A percentile compares a stretch with the other conserved stretches of the same genome.
Evolutionary conservation across 768 basidiomycete species (phyloP).

Genomic region (Podaxis sp.): DNA sequence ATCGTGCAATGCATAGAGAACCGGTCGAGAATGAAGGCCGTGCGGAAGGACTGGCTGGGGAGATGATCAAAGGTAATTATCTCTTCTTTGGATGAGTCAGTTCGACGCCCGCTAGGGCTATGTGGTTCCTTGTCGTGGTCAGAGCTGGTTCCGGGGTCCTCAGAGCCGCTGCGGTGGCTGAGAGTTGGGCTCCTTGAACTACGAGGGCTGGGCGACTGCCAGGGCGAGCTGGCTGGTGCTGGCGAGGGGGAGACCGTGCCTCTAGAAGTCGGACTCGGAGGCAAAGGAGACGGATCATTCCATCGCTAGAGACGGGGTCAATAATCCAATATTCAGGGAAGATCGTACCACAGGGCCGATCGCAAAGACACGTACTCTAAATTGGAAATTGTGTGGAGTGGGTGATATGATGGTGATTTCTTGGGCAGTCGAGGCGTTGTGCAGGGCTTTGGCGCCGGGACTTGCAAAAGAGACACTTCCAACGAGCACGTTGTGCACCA

Average conservation of each 20-base stretch:
- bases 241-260: conserved; percentile 29
- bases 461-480: conserved; percentile 80
- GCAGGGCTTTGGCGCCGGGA: conserved; percentile 72
- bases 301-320: conserved; percentile 47
- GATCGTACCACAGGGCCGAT: background rate
- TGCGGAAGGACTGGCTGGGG: conserved; percentile 69
- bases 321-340: conserved; percentile 2
- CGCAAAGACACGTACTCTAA: conserved; percentile 38
- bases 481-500: conserved; percentile 71
- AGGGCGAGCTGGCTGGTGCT: conserved; percentile 19
- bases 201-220: conserved; percentile 23
- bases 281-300: conserved; percentile 68
- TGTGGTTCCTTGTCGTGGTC: conserved; percentile 1
- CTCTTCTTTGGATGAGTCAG: background rate
- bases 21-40: conserved; percentile 80
- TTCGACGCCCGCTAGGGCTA: background rate
- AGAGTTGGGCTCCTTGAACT: conserved; percentile 16
- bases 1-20: conserved; percentile 68
- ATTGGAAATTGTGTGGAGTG: conserved; percentile 49
- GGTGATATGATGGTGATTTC: conserved; percentile 77
- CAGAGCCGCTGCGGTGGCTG: conserved; percentile 14
- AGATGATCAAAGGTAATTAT: conserved; percentile 59
- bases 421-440: conserved; percentile 81
- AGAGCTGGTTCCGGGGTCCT: conserved; percentile 5
- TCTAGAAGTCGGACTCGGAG: conserved; percentile 43